Conservation (phyloP, 2,329 filamentous ascomycete species). For the Penicillium sp. region DNA sequence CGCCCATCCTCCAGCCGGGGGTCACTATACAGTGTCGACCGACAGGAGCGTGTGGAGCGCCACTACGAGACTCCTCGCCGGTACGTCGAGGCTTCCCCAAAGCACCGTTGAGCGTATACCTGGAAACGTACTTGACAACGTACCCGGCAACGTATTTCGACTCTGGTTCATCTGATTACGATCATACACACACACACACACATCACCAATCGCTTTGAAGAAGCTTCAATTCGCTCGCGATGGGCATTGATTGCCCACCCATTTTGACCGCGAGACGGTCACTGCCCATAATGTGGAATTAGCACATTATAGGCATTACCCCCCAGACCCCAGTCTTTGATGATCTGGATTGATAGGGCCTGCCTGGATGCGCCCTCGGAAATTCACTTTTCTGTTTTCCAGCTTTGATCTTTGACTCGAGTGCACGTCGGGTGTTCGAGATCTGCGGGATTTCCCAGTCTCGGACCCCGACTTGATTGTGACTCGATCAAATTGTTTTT, state of each 20-base stretch:
- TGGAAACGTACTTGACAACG: neutral
- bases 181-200: neutral
- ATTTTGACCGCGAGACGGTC: neutral
- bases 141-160: neutral
- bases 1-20: slow-evolving; percentile 38
- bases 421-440: neutral
- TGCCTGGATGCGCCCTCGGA: slow-evolving; percentile 11
- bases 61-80: slow-evolving; percentile 28
- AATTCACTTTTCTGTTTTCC: slow-evolving; percentile 5
- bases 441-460: neutral
- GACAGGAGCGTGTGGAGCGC: slow-evolving; percentile 35
- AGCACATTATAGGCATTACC: neutral
- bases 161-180: neutral
- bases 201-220: neutral
- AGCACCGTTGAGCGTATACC: slow-evolving; percentile 26
- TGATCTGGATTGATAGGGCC: slow-evolving; percentile 7
- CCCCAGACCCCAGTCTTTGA: slow-evolving; percentile 4
- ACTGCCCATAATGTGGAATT: neutral
- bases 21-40: slow-evolving; percentile 37
- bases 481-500: slow-evolving; percentile 2
- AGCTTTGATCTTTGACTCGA: slow-evolving; percentile 9
- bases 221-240: slow-evolving; percentile 4
- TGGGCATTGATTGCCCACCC: slow-evolving; percentile 7
- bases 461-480: neutral
- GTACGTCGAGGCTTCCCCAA: slow-evolving; percentile 26